Percentiles rank a stretch among this genome's conserved stretches.
These are phyloP conservation scores for Nadsonia commutata DNA, from an alignment of 1,139 yeast species.

Conservation along the genomic window DNA sequence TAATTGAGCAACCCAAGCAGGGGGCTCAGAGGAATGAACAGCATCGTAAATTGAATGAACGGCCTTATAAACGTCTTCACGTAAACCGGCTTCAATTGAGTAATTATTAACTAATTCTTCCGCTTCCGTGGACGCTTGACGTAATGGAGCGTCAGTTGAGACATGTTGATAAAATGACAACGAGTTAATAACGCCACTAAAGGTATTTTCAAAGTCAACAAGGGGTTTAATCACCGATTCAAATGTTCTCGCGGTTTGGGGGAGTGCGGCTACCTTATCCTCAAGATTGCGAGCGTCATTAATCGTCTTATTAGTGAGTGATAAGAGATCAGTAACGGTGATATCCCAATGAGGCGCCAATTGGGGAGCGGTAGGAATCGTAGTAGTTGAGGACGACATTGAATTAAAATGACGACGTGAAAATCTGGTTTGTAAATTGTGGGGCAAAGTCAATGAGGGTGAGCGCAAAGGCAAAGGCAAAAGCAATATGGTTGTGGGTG, in stretches of 20 bases:
- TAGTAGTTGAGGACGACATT: no score
- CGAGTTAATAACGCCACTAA: slow-evolving; percentile 31
- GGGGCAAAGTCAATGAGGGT: no score
- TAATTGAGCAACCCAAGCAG: slow-evolving; percentile 15
- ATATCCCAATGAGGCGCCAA: slow-evolving; percentile 48
- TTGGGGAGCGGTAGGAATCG: slow-evolving; percentile 25
- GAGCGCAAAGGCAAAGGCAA: no score
- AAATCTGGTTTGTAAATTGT: no score
- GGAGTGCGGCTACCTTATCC: slow-evolving; percentile 36
- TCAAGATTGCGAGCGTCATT: slow-evolving; percentile 31
- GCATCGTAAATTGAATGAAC: slow-evolving; percentile 36
- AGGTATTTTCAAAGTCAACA: slow-evolving; percentile 35
- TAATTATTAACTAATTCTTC: slow-evolving; percentile 41
- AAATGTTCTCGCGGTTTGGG: slow-evolving; percentile 33
- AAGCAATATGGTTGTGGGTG: no score
- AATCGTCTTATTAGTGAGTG: slow-evolving; percentile 33
- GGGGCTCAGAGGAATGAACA: slow-evolving; percentile 9
- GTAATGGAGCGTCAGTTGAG: slow-evolving; percentile 41
- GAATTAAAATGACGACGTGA: no score
- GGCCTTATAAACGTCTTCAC: slow-evolving; percentile 52
- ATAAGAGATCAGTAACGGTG: slow-evolving; percentile 36
- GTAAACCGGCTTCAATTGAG: slow-evolving; percentile 46
- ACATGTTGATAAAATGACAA: slow-evolving; percentile 58
- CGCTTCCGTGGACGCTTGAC: slow-evolving; percentile 58
- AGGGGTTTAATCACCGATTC: slow-evolving; percentile 40